Base-by-base conservation (phyloP, 352 stramenopile species). In the Pythium sp. region DNA sequence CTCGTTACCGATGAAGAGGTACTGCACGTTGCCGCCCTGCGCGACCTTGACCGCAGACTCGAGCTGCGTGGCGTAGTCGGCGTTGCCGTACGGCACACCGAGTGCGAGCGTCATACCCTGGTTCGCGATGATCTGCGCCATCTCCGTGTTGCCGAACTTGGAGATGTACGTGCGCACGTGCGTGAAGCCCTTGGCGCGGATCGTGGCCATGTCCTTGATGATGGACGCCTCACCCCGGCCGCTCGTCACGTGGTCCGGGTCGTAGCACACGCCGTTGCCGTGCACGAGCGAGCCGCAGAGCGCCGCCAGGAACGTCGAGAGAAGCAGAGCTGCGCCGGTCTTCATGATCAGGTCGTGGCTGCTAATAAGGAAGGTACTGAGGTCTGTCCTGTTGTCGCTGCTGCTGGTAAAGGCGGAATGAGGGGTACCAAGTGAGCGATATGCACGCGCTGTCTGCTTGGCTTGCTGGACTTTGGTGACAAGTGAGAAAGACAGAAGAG, bases 1-100 rank as follows among this genome's bases (percentile, higher is more conserved):
- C 71, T 92, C 84, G 65, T 92, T 92, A 18, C 81, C 84, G 28
- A 92, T 81, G 62, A 92, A 86, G 57, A 92, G 81, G 75, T 76
- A 79, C 62, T 72, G 67, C 8, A 92, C 81, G 54, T 68, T 74
- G 36, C 80, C 80, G n/a, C 56, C 74, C 43, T 86, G 74, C 18
- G 80, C 80, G 0, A 82, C 78, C 22, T 46, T 51, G 62, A 89
- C 71, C 24, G 84, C 84, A 7, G 75, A 72, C 47, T 67, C 58
- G 65, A 81, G 76, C 61, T 92, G 81, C 41, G 71, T 41, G 51
- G 70, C 32, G 70, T 78, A 83, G 77, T 90, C 81, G 28, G 64
- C 67, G 64, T 85, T 72, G 14, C 72, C 71, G 73, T 86, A 90
- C 55, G 80, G 84, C 30, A 90, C 77, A 34, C 82, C 82, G 3